Evolutionary conservation across 768 basidiomycete genomes (phyloP), one percentile per base, ranked within the genome.

Genomic region (Tephrocybe sp.): DNA sequence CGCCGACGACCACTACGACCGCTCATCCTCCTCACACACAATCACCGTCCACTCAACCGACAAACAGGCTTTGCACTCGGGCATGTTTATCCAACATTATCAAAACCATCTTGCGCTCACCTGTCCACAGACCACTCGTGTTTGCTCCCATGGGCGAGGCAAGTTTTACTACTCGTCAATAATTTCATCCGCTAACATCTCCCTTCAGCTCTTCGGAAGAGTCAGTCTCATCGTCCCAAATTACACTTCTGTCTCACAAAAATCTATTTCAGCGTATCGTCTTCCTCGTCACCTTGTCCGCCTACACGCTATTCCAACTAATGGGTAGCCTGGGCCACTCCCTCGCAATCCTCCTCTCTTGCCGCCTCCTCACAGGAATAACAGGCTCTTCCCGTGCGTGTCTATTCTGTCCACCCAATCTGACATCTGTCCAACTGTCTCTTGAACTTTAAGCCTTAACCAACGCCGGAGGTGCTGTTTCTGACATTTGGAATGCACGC

Each of bases 91-190:
- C 50, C 25, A 23, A n/a, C 27, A 21, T 8, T 23, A 39, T 47
- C 33, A 33, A 31, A 42, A n/a, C n/a, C n/a, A n/a, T n/a, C n/a
- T n/a, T n/a, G n/a, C n/a, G n/a, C n/a, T n/a, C n/a, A n/a, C n/a
- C n/a, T n/a, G n/a, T n/a, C n/a, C n/a, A n/a, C n/a, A 79, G 77
- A 2, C 77, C 78, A 5, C 63, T 78, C 1, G 49, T 82, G n/a
- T 82, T 81, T 62, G 79, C 81, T 15, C 77, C 82, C 10, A 67
- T 82, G 57, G 76, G 79, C 53, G 80, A 83, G 68, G 77, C 73
- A 57, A 56, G 70, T 61, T n/a, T n/a, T 52, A 42, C 42, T 36
- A 42, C 33, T 48, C 53, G 31, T 46, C 37, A 37, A 45, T 45
- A 33, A 44, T 27, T 21, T 15, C 11, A 15, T 19, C 22, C 13